These are phyloP conservation scores for Talaromyces sp. DNA, from an alignment of 2,329 filamentous ascomycete species.

Conservation along the genomic window DNA sequence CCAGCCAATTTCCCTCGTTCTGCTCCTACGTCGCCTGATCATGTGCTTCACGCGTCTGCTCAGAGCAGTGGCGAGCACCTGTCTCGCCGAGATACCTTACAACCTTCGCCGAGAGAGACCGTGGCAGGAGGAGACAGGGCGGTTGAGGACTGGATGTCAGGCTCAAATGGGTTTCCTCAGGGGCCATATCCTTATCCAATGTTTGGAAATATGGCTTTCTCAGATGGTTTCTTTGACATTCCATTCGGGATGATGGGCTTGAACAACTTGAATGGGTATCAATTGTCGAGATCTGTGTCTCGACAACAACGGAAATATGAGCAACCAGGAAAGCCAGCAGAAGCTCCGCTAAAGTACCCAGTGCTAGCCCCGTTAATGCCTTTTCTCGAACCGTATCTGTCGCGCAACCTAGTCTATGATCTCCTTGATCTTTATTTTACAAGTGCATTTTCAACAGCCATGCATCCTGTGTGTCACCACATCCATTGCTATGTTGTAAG, in stretches of 20 bases:
- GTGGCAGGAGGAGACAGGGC: slow-evolving; percentile 12
- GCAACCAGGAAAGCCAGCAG: slow-evolving; percentile 31
- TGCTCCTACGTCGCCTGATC: slow-evolving; percentile 9
- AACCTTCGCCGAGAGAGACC: slow-evolving; percentile 22
- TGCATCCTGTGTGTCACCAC: slow-evolving; percentile 88
- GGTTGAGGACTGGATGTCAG: slow-evolving; percentile 20
- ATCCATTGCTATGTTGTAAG: slow-evolving; percentile 85
- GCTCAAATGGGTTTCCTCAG: slow-evolving; percentile 17
- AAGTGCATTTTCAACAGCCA: slow-evolving; percentile 79
- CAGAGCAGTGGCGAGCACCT: slow-evolving; percentile 30
- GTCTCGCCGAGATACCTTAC: slow-evolving; percentile 23
- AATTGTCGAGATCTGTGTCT: slow-evolving; percentile 53
- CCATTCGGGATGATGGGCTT: slow-evolving; percentile 18
- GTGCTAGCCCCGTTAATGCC: slow-evolving; percentile 79
- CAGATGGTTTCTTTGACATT: slow-evolving; percentile 15
- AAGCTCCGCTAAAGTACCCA: slow-evolving; percentile 65
- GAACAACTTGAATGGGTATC: slow-evolving; percentile 35
- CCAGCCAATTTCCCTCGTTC: slow-evolving; percentile 12
- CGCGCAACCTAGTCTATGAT: slow-evolving; percentile 77
- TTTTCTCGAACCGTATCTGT: slow-evolving; percentile 74
- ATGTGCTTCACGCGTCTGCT: slow-evolving; percentile 29
- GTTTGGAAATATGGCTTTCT: slow-evolving; percentile 17
- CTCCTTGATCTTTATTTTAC: slow-evolving; percentile 87
- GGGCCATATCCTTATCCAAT: slow-evolving; percentile 13
- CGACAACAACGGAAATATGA: slow-evolving; percentile 54